A percentile compares a stretch with the other conserved stretches of the same genome.
Conservation (phyloP, 176 grass and related monocot species). For the Avena eriantha region DNA sequence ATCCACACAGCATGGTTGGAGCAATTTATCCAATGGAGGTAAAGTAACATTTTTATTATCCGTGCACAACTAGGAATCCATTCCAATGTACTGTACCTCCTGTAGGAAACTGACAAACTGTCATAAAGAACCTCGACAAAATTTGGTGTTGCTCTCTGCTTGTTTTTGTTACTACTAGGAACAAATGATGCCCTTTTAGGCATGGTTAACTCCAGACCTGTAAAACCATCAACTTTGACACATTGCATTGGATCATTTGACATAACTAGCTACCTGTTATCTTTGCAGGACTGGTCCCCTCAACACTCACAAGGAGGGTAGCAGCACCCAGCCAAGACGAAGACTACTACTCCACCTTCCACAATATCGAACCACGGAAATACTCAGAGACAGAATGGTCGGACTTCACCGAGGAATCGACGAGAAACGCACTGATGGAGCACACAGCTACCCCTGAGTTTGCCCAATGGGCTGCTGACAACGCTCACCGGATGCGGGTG, state of each 20-base stretch:
- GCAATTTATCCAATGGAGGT: conserved; percentile 54
- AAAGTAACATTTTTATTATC: conserved; percentile 12
- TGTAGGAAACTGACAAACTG: not conserved
- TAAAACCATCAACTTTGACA: not conserved
- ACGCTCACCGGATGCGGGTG: conserved; percentile 66
- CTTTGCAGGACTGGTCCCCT: conserved; percentile 52
- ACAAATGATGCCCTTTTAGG: not conserved
- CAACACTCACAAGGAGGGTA: conserved; percentile 42
- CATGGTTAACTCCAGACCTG: not conserved
- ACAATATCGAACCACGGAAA: conserved; percentile 62
- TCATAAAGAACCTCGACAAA: not conserved
- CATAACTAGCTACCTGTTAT: not conserved
- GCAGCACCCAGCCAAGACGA: conserved; percentile 38
- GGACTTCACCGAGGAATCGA: conserved; percentile 74
- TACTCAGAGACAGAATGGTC: conserved; percentile 85
- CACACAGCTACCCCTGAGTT: conserved; percentile 76
- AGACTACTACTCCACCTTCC: conserved; percentile 85
- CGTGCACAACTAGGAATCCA: not conserved
- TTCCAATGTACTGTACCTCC: not conserved
- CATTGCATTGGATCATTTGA: not conserved
- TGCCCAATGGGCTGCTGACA: conserved; percentile 76
- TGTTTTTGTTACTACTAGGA: not conserved
- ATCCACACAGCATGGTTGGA: conserved; percentile 38
- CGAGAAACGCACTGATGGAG: conserved; percentile 57
- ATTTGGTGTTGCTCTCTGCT: conserved; percentile 18